A percentile compares a stretch with the other conserved stretches of the same genome.
These are phyloP conservation scores for Xylaria polymorpha DNA, from an alignment of 2,329 filamentous ascomycete species.

Conservation along the genomic window DNA sequence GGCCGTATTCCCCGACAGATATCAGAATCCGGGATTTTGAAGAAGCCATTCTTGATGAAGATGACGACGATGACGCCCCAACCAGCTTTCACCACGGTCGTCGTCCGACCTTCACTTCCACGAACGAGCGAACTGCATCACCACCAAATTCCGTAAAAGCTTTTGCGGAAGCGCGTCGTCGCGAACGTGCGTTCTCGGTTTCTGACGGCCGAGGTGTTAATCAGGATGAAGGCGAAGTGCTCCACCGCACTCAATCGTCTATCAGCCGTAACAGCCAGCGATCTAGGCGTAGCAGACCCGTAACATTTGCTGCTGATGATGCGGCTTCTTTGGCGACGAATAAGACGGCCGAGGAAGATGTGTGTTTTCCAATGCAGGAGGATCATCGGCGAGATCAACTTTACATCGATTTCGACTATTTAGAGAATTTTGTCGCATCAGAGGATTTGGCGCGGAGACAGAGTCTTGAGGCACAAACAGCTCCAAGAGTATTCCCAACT, in stretches of 20 bases:
- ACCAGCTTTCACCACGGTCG: slow-evolving; percentile 59
- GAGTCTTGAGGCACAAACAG: slow-evolving; percentile 61
- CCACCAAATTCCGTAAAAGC: slow-evolving; percentile 98
- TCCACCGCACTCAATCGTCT: slow-evolving; percentile 78
- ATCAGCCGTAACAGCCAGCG: slow-evolving; percentile 68
- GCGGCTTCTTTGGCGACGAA: slow-evolving; percentile 70
- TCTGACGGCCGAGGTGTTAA: slow-evolving; percentile 58
- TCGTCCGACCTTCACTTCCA: slow-evolving; percentile 67
- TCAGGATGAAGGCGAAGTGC: slow-evolving; percentile 62
- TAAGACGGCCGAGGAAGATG: slow-evolving; percentile 84
- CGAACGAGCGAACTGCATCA: slow-evolving; percentile 75
- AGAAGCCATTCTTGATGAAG: slow-evolving; percentile 84
- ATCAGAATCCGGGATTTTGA: slow-evolving; percentile 82
- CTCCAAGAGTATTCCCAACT: slow-evolving; percentile 69
- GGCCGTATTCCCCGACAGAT: slow-evolving; percentile 54
- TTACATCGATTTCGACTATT: slow-evolving; percentile 89
- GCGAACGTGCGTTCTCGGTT: slow-evolving; percentile 76
- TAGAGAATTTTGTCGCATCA: slow-evolving; percentile 87
- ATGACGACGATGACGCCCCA: slow-evolving; percentile 62
- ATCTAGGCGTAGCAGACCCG: slow-evolving; percentile 59
- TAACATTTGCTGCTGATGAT: slow-evolving; percentile 69
- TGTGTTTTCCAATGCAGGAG: slow-evolving; percentile 86
- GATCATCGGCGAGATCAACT: slow-evolving; percentile 76
- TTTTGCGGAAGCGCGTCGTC: slow-evolving; percentile 89
- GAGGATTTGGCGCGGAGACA: slow-evolving; percentile 63